Conservation (phyloP, 495 filamentous ascomycete species). For the Xylaria nigripes region DNA sequence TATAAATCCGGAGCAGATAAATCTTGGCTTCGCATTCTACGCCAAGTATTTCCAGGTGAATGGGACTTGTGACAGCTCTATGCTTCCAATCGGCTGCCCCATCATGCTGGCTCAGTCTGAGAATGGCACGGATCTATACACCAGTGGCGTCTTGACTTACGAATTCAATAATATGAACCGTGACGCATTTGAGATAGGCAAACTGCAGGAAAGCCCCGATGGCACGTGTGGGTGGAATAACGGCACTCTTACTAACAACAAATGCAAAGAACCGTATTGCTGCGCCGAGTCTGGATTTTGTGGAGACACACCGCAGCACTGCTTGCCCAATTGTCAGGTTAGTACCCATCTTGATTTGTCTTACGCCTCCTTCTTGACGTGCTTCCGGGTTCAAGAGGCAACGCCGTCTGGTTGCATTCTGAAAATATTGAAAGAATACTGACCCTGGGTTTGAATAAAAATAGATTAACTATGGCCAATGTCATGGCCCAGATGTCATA, state of each 20-base stretch:
- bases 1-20: slow-evolving; percentile 43
- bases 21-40: slow-evolving; percentile 60
- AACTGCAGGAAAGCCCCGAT: background rate
- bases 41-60: slow-evolving; percentile 56
- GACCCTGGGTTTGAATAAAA: background rate
- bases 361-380: too few relatives aligned
- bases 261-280: slow-evolving; percentile 15
- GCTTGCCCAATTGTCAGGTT: slow-evolving; percentile 15
- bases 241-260: slow-evolving; percentile 6
- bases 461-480: slow-evolving; percentile 16
- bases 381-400: too few relatives aligned
- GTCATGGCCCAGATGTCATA: slow-evolving; percentile 19
- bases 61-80: slow-evolving; percentile 22
- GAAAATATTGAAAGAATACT: background rate
- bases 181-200: background rate
- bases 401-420: background rate
- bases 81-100: slow-evolving; percentile 45
- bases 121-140: slow-evolving; percentile 50
- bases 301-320: slow-evolving; percentile 18
- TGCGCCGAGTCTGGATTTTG: slow-evolving; percentile 18
- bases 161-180: slow-evolving; percentile 15
- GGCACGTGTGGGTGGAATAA: slow-evolving; percentile 2
- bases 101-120: slow-evolving; percentile 46
- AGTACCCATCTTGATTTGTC: background rate
- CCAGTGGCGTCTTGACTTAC: slow-evolving; percentile 48